Conservation (phyloP, 2,329 filamentous ascomycete genomes). For the Stenocarpella maydis region DNA sequence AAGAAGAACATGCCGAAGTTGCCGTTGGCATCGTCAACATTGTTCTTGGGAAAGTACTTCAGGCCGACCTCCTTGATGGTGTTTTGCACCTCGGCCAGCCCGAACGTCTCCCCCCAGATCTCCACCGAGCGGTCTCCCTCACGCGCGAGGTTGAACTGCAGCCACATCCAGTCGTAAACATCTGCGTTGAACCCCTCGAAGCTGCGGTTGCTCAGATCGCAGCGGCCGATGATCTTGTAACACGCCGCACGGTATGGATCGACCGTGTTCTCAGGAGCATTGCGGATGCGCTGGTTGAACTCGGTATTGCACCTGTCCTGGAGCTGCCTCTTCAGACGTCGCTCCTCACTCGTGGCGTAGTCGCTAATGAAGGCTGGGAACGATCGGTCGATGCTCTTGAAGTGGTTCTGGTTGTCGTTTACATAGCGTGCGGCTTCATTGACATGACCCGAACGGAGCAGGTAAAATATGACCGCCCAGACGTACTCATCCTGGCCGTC, state of each 20-base stretch:
- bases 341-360: slow-evolving; percentile 80
- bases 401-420: slow-evolving; percentile 77
- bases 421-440: slow-evolving; percentile 89
- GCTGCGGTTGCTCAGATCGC: slow-evolving; percentile 70
- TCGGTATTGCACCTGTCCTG: slow-evolving; percentile 90
- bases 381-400: slow-evolving; percentile 88
- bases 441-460: slow-evolving; percentile 85
- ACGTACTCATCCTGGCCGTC: slow-evolving; percentile 76
- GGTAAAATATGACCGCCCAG: slow-evolving; percentile 94
- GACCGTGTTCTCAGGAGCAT: slow-evolving; percentile 84
- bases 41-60: slow-evolving; percentile 86
- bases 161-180: slow-evolving; percentile 76
- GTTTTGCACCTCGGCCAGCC: slow-evolving; percentile 73
- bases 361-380: slow-evolving; percentile 88
- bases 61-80: slow-evolving; percentile 89
- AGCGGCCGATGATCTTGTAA: slow-evolving; percentile 94
- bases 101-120: slow-evolving; percentile 72
- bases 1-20: slow-evolving; percentile 93
- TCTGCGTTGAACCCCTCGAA: slow-evolving; percentile 70
- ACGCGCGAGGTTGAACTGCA: slow-evolving; percentile 74
- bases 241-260: slow-evolving; percentile 97
- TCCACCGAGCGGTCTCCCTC: slow-evolving; percentile 71
- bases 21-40: slow-evolving; percentile 75
- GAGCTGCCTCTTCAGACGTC: slow-evolving; percentile 78
- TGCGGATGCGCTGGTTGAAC: slow-evolving; percentile 84